Evolutionary conservation across 306 rosid genomes (phyloP), one percentile per base, ranked within the genome.

Genomic region (Gleditsia sinensis): DNA sequence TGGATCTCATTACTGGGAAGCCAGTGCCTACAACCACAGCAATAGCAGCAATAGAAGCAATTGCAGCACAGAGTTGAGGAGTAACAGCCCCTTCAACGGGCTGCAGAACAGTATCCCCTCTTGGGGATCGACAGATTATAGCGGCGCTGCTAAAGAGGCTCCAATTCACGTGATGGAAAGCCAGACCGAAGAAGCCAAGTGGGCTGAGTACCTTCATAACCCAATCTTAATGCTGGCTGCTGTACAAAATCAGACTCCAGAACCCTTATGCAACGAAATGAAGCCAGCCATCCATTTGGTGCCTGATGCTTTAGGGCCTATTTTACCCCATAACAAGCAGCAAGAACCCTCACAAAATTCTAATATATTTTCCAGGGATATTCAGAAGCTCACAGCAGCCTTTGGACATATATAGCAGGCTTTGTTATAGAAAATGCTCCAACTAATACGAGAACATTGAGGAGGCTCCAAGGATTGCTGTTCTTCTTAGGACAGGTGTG

Each of bases 381-480:
- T 80, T 9, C 90, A 83, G 72, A 83, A 78, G 75, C 83, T 83
- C n/a, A 71, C 87, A n/a, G 84, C 79, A 32, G 90, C 90, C 21
- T 86, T 86, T 53, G 90, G 87, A 65, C 75, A 86, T 53, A 80
- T 78, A 51, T 86, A 83, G 30, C 23, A 66, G 23, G 67, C 45
- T 53, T 55, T 39, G 45, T 50, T 27, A 49, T 57, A 62, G 45
- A 16, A n/a, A 49, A 72, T 30, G 14, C 30, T 32, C 62, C 3
- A 27, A 27, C 16, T 16, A 33, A 34, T n/a, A 71, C 42, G 19
- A 37, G 46, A 46, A 32, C 33, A 30, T 39, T 60, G 61, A 66
- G 20, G 70, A 54, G 55, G 72, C 59, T 65, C 7, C 72, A 71
- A 57, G 63, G 67, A 75, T 51, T 75, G 75, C 56, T 75, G 48